Base-by-base conservation (phyloP, 106 monocot genomes). In the Platanthera zijinensis region DNA sequence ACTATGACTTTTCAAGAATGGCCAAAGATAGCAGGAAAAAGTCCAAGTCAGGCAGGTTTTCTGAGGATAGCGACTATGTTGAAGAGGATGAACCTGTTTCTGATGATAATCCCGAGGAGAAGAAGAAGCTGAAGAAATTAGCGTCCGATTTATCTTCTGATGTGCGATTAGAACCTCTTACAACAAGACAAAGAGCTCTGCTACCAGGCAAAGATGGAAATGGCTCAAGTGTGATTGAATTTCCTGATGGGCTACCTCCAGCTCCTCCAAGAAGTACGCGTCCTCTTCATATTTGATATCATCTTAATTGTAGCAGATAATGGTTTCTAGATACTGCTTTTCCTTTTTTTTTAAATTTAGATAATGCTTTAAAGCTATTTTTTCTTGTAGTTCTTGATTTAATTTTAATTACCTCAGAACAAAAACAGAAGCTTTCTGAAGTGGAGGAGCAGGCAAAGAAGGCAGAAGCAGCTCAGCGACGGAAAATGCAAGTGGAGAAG, bases 401-500 rank as follows among this genome's bases (percentile, higher is more conserved):
- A 6, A 48, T 71, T 14, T 22, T 79, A 51, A 39, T 76, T 19
- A 57, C 52, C 67, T 5, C 80, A 93, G 96, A 79, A 70, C 90
- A 93, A 86, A 96, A 96, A 69, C 90, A 91, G 59, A 96, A 96
- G 70, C 90, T 93, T 69, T 89, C 90, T 76, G 96, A 93, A 76
- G 85, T 90, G 69, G 96, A 96, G 78, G 85, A 84, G 83, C 93
- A 93, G 82, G 87, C 91, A 45, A 97, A 88, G 83, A 93, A 91
- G 75, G 93, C 93, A 5, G 96, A 96, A 77, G 90, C 90, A 61
- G 91, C 93, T 51, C 92, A 90, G 56, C 85, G 96, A 78, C 85
- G 96, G 54, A 93, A 86, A 71, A 79, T 96, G 87, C 96, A 93
- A 91, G 93, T 93, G 17, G 96, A 96, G 78, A 96, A 97, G 70